Percentiles rank a stretch among this genome's conserved stretches.
Conservation (phyloP, 371 early-diverging fungal species). For the Blakeslea trispora region DNA sequence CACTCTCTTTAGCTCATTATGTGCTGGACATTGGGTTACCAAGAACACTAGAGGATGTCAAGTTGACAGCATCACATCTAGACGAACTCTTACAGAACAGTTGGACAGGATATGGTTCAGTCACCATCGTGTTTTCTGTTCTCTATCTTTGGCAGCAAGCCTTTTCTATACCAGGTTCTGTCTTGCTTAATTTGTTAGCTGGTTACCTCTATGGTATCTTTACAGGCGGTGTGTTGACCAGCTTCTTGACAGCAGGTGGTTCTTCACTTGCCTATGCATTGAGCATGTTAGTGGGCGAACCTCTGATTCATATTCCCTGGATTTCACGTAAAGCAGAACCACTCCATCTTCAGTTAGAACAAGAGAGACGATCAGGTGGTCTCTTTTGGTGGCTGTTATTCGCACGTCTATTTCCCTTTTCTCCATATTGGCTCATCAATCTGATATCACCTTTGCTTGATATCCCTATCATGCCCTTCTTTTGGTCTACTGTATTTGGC, state of each 20-base stretch:
- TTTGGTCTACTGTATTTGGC: slow-evolving; percentile 51
- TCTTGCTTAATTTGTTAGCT: slow-evolving; percentile 45
- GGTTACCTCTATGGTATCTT: slow-evolving; percentile 48
- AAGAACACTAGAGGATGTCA: slow-evolving; percentile 41
- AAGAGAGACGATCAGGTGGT: slow-evolving; percentile 28
- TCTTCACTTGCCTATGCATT: slow-evolving; percentile 49
- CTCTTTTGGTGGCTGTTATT: slow-evolving; percentile 55
- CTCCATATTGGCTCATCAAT: slow-evolving; percentile 59
- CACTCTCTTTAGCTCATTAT: slow-evolving; percentile 37
- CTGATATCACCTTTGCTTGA: slow-evolving; percentile 48
- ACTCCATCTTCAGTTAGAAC: slow-evolving; percentile 36
- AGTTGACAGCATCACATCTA: slow-evolving; percentile 39
- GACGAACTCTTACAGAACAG: slow-evolving; percentile 32
- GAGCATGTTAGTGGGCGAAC: slow-evolving; percentile 45
- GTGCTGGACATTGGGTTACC: slow-evolving; percentile 43
- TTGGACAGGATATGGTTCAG: slow-evolving; percentile 38
- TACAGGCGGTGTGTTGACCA: slow-evolving; percentile 42
- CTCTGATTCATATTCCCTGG: slow-evolving; percentile 49
- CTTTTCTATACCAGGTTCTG: slow-evolving; percentile 52
- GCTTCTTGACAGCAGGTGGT: slow-evolving; percentile 45
- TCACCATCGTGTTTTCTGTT: slow-evolving; percentile 42
- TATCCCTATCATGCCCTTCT: slow-evolving; percentile 48
- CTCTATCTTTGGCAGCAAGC: slow-evolving; percentile 57
- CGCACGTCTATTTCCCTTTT: slow-evolving; percentile 48
- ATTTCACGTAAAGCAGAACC: slow-evolving; percentile 33